These are phyloP conservation scores for Rhipidocladum racemiflorum DNA, from an alignment of 176 grass and related monocot genomes.

Conservation along the genomic window DNA sequence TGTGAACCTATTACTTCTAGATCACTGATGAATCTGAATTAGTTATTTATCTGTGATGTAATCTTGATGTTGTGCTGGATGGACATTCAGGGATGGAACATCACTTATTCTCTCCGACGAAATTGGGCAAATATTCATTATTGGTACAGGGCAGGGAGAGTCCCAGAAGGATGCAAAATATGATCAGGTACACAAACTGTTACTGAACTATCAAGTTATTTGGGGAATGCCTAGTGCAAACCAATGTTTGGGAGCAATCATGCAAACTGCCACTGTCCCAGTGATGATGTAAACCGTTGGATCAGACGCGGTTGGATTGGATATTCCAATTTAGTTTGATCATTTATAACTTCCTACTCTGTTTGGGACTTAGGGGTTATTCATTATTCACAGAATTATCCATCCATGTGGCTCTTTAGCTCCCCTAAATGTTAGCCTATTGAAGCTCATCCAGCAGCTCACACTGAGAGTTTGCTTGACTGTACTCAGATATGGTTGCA, in stretches of 20 bases:
- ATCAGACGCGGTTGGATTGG: neutral
- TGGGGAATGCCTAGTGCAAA: neutral
- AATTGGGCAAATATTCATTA: slow-evolving; percentile 97
- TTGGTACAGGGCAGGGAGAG: slow-evolving; percentile 92
- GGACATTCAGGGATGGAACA: slow-evolving; percentile 79
- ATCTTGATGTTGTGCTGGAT: slow-evolving; percentile 28
- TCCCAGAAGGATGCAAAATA: slow-evolving; percentile 98
- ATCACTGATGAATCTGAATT: slow-evolving; percentile 28
- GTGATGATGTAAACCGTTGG: slow-evolving; percentile 3
- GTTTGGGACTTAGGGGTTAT: neutral
- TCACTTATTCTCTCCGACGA: slow-evolving; percentile 94
- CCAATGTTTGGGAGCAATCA: slow-evolving; percentile 2
- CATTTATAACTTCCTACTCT: slow-evolving; percentile 15
- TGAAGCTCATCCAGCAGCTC: neutral
- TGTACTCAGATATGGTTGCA: slow-evolving; percentile 2
- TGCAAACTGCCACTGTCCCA: slow-evolving; percentile 13
- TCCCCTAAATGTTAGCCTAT: neutral
- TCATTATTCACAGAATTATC: slow-evolving; percentile 25
- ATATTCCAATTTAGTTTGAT: neutral
- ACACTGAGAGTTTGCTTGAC: neutral
- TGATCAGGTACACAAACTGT: slow-evolving; percentile 68
- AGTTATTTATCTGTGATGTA: neutral
- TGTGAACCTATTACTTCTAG: slow-evolving; percentile 11
- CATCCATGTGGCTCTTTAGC: neutral
- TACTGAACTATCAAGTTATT: slow-evolving; percentile 13